A percentile compares a stretch with the other conserved stretches of the same genome.
Conservation (phyloP, 2,329 filamentous ascomycete genomes). For the Colletotrichum aenigma region DNA sequence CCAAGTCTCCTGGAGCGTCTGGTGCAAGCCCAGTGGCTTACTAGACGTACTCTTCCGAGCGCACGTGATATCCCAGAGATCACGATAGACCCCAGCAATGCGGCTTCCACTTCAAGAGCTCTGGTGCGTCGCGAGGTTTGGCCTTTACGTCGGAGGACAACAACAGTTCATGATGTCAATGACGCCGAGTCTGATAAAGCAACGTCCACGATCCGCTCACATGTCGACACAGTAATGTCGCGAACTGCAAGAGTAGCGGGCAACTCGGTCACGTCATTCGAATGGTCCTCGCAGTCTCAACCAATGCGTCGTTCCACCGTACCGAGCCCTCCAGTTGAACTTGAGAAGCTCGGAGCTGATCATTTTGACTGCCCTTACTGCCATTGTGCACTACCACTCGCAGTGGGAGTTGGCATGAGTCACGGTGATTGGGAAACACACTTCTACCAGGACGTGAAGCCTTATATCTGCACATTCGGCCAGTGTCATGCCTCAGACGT, state of each 20-base stretch:
- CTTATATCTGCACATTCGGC: background rate
- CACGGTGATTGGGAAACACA: background rate
- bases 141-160: background rate
- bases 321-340: background rate
- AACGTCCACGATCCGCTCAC: background rate
- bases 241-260: background rate
- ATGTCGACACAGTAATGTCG: background rate
- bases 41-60: background rate
- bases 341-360: background rate
- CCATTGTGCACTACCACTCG: background rate
- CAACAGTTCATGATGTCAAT: background rate
- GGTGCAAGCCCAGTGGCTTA: background rate
- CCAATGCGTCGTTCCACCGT: background rate
- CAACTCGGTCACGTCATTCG: background rate
- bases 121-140: background rate
- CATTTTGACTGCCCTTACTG: background rate
- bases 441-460: background rate
- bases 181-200: background rate
- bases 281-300: background rate
- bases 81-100: background rate
- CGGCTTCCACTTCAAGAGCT: background rate
- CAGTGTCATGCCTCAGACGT: accelerated
- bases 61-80: background rate
- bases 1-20: background rate
- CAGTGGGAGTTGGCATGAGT: background rate